Evolutionary conservation across 345 rosid genomes (phyloP), one percentile per base, ranked within the genome.

Genomic region (Lumnitzera racemosa): DNA sequence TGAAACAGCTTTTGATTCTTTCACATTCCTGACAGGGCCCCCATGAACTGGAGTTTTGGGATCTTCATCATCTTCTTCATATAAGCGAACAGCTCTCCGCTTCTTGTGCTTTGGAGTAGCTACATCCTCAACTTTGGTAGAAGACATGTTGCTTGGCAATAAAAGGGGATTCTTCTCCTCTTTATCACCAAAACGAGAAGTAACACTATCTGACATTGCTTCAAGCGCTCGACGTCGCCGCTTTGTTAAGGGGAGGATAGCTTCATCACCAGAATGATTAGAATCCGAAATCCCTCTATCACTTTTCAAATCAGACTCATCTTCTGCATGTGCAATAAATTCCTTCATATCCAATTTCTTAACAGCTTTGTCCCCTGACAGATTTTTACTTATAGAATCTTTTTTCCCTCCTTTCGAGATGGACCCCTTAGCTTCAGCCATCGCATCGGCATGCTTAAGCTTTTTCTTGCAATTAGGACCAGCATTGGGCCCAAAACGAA

Each of bases 31-130:
- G 20, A 62, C 63, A 63, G 77, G 64, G 64, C 74, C 84, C 64
- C 83, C 87, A 66, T 87, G 87, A 73, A 89, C 78, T 48, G 98
- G 97, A 78, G 97, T 92, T 78, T 85, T 88, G 15, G 87, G 87
- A 58, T 76, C 84, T 36, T 82, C 89, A 58, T 83, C 87, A 47
- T 76, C 84, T 23, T 79, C 92, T 47, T 81, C 91, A 50, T 56
- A 76, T 31, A 89, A 77, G 76, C 89, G 70, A 72, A 87, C 90
- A 41, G 78, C 86, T 78, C 96, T 84, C 55, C 94, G 81, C 65
- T 83, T 85, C 79, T 79, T 87, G 15, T 70, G 81, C 56, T 69
- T 59, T 65, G 68, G 90, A 62, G 67, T 65, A 73, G 51, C 64
- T 13, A 73, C 61, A 72, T 53, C 74, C 70, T 59, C 85, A 53